A percentile compares a stretch with the other conserved stretches of the same genome.
Conservation (phyloP, 2,329 filamentous ascomycete species). For the Fusarium xylarioides region DNA sequence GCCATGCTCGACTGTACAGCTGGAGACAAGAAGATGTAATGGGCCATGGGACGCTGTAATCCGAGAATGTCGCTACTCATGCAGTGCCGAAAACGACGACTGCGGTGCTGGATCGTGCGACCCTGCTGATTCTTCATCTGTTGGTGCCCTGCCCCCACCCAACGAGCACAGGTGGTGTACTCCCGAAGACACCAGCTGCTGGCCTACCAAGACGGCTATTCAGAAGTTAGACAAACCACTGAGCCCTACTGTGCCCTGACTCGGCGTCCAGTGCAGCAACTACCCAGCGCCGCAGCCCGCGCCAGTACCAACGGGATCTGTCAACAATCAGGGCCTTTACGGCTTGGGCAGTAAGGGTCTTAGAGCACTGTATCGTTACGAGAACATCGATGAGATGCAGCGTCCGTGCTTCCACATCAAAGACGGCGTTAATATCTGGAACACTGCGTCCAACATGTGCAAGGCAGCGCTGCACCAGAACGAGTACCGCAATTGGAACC, state of each 20-base stretch:
- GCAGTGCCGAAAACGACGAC: neutral
- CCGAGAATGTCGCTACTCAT: neutral
- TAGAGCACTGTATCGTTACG: neutral
- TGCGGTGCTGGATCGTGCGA: neutral
- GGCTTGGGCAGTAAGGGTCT: neutral
- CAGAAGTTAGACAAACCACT: neutral
- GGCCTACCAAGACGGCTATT: neutral
- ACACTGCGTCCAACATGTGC: neutral
- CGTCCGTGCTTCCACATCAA: neutral
- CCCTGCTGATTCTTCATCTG: neutral
- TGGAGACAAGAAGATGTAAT: neutral
- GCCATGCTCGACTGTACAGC: neutral
- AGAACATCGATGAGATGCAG: neutral
- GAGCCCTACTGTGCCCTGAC: neutral
- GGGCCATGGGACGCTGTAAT: neutral
- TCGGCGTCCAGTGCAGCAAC: neutral
- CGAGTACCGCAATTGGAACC: constrained; percentile 1
- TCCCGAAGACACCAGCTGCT: neutral
- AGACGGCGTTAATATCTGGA: too few species aligned
- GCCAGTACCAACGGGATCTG: neutral
- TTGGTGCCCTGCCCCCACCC: accelerated
- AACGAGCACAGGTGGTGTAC: neutral
- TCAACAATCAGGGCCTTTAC: neutral
- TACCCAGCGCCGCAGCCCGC: neutral
- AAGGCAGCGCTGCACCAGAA: constrained; percentile 1